Evolutionary conservation across 1,284 basidiomycete species (phyloP).

Genomic region (Apiotrichum gracile): DNA sequence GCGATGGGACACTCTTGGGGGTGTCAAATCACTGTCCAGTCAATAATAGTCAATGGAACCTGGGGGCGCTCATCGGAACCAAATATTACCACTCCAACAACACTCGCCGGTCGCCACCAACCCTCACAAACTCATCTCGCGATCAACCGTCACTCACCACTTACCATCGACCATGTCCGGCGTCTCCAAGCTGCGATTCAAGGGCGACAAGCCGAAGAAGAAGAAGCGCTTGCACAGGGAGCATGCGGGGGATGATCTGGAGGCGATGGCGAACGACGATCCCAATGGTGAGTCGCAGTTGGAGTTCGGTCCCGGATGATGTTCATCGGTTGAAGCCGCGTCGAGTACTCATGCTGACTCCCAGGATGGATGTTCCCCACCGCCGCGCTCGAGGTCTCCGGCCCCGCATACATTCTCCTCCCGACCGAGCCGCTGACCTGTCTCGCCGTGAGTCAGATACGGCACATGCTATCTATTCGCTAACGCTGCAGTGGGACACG

Average conservation of each 20-base stretch:
- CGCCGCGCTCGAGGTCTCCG: slow-evolving; percentile 42
- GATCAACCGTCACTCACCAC: neutral
- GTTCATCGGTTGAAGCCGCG: neutral
- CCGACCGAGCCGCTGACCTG: slow-evolving; percentile 39
- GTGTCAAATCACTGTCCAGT: neutral
- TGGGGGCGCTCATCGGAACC: neutral
- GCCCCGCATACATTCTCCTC: slow-evolving; percentile 47
- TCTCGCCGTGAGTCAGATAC: slow-evolving; percentile 36
- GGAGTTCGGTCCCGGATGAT: neutral
- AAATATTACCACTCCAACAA: neutral
- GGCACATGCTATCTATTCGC: neutral
- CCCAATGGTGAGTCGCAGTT: slow-evolving; percentile 29
- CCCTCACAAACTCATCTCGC: neutral
- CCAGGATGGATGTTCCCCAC: slow-evolving; percentile 49
- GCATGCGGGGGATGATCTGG: slow-evolving; percentile 27
- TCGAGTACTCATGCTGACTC: neutral
- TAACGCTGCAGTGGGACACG: slow-evolving; percentile 37
- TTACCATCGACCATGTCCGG: slow-evolving; percentile 15
- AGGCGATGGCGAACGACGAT: slow-evolving; percentile 37
- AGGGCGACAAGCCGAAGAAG: slow-evolving; percentile 51
- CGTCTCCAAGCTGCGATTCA: slow-evolving; percentile 49
- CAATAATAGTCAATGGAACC: neutral
- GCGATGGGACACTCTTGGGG: too few relatives aligned
- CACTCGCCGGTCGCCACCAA: neutral
- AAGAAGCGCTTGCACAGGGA: slow-evolving; percentile 48